Percentiles rank a stretch among this genome's conserved stretches.
Evolutionary conservation across 1,284 basidiomycete species (phyloP).

Genomic region (Ceratobasidium papillatum): DNA sequence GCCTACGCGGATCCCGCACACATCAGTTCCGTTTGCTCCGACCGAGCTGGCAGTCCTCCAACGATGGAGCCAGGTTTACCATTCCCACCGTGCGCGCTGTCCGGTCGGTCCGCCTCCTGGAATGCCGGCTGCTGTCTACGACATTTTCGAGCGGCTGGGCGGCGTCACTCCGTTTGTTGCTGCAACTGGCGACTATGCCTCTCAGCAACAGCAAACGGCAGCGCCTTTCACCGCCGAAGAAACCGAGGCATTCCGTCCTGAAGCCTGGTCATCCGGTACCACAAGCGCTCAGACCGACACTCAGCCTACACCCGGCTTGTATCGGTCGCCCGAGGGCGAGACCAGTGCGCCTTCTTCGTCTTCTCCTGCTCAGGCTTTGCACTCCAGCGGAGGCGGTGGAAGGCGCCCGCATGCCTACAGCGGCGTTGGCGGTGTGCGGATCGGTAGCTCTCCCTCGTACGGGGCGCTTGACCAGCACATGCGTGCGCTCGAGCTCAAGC

Average conservation of each 20-base stretch:
- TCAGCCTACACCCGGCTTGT: conserved; percentile 20
- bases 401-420: conserved; percentile 1
- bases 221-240: conserved; percentile 6
- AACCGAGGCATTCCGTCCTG: conserved; percentile 28
- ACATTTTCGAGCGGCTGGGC: conserved; percentile 36
- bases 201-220: background rate
- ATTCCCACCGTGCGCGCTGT: conserved; percentile 34
- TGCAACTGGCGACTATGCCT: background rate
- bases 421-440: conserved; percentile 1
- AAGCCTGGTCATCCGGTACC: conserved; percentile 29
- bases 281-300: background rate
- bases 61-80: conserved; percentile 37
- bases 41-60: conserved; percentile 32
- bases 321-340: conserved; percentile 22
- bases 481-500: conserved; percentile 38
- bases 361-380: conserved; percentile 8
- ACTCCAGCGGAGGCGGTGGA: background rate
- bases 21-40: conserved; percentile 31
- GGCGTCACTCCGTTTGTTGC: conserved; percentile 10
- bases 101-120: conserved; percentile 23
- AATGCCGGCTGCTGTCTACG: conserved; percentile 38
- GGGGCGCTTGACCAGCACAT: conserved; percentile 37
- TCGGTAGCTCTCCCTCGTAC: conserved; percentile 35
- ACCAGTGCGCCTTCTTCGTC: conserved; percentile 27
- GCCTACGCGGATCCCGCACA: conserved; percentile 13